Conservation (phyloP, 768 basidiomycete species). For the Rossbeevera mucosa region DNA sequence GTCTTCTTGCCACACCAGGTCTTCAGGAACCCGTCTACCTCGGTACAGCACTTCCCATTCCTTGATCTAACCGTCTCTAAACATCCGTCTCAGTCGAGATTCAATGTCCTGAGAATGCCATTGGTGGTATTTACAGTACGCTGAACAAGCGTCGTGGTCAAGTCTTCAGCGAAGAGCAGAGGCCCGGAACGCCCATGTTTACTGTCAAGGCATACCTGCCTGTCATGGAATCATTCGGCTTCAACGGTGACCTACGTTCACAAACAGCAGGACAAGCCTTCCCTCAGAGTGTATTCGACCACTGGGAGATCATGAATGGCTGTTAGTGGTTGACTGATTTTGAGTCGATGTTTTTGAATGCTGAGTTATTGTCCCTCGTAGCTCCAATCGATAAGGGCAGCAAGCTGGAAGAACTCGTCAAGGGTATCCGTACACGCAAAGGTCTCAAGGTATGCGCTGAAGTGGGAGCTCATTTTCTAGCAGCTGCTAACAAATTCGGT, state of each 20-base stretch:
- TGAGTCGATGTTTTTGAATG: neutral
- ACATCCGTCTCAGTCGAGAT: slow-evolving; percentile 69
- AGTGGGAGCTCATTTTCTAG: neutral
- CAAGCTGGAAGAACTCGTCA: slow-evolving; percentile 85
- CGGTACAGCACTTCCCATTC: slow-evolving; percentile 39
- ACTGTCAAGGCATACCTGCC: slow-evolving; percentile 97
- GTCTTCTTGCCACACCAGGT: slow-evolving; percentile 83
- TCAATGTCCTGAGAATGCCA: slow-evolving; percentile 95
- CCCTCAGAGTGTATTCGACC: slow-evolving; percentile 93
- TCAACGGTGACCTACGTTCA: slow-evolving; percentile 93
- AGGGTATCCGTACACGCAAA: slow-evolving; percentile 82
- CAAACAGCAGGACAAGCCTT: slow-evolving; percentile 96
- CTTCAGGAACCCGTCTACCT: slow-evolving; percentile 97
- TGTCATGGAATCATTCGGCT: slow-evolving; percentile 91
- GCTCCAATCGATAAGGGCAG: slow-evolving; percentile 85
- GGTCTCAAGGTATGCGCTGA: slow-evolving; percentile 73
- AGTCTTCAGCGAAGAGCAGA: slow-evolving; percentile 96
- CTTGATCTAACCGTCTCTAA: neutral
- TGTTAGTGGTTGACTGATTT: slow-evolving; percentile 42
- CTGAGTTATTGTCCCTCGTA: slow-evolving; percentile 6
- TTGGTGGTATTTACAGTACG: slow-evolving; percentile 93
- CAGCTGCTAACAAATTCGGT: slow-evolving; percentile 9
- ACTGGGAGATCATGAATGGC: slow-evolving; percentile 84
- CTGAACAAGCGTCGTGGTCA: slow-evolving; percentile 98
- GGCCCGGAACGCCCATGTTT: slow-evolving; percentile 98